Evolutionary conservation across 371 early-diverging fungal species (phyloP).

Genomic region (Parasitella parasitica): DNA sequence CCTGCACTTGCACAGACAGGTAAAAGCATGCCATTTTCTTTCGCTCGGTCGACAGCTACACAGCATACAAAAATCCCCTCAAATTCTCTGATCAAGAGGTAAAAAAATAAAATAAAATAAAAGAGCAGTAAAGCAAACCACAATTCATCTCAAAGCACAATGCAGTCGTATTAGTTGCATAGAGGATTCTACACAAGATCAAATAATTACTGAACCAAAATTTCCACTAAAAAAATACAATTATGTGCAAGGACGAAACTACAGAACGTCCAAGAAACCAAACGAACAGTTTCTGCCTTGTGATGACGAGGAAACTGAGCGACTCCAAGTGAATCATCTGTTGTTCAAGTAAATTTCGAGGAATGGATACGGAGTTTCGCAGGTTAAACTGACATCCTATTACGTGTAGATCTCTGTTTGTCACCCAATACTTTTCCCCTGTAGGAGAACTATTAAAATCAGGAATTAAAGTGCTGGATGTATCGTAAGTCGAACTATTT

Average conservation of each 20-base stretch:
- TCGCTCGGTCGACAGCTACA: slow-evolving; percentile 5
- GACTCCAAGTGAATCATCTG: slow-evolving; percentile 36
- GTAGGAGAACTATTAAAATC: slow-evolving; percentile 16
- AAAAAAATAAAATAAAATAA: not conserved
- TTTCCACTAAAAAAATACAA: slow-evolving; percentile 34
- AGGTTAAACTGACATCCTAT: too few species aligned
- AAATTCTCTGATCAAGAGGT: not conserved
- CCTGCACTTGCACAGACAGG: not conserved
- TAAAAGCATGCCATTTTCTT: not conserved
- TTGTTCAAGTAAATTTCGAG: slow-evolving; percentile 30
- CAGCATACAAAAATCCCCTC: slow-evolving; percentile 10
- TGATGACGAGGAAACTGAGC: slow-evolving; percentile 49
- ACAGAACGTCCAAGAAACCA: slow-evolving; percentile 13
- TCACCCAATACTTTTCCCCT: slow-evolving; percentile 20
- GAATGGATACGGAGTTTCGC: too few species aligned
- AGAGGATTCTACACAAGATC: not conserved
- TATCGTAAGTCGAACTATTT: slow-evolving; percentile 21
- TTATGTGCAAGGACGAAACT: slow-evolving; percentile 37
- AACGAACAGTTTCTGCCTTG: slow-evolving; percentile 36
- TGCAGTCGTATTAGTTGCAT: not conserved
- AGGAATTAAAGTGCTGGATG: slow-evolving; percentile 29
- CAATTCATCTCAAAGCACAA: not conserved
- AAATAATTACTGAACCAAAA: slow-evolving; percentile 23
- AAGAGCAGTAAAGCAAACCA: too few species aligned
- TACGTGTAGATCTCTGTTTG: slow-evolving; percentile 16